Conservation (phyloP, 164 flowering plant genomes). For the Paratinospora sagittata region DNA sequence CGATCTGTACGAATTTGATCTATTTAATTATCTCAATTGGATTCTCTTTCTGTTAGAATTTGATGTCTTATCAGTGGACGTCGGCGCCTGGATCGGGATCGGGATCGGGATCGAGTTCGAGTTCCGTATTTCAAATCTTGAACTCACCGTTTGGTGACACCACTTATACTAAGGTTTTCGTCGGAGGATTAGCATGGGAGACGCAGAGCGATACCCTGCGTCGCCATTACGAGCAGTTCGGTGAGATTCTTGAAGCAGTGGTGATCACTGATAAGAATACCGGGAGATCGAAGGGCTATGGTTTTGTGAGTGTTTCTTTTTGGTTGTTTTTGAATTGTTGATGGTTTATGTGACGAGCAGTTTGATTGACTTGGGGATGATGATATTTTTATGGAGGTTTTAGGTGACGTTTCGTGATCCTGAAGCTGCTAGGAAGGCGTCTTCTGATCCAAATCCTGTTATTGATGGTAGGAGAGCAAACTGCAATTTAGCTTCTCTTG, state of each 20-base stretch:
- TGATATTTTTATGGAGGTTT: constrained; percentile 50
- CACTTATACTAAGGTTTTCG: constrained; percentile 86
- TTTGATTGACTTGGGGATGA: constrained; percentile 22
- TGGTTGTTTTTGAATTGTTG: not conserved
- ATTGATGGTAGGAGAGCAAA: constrained; percentile 88
- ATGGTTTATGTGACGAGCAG: not conserved
- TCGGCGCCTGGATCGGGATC: constrained; percentile 40
- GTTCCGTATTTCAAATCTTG: constrained; percentile 55
- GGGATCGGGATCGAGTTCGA: constrained; percentile 38
- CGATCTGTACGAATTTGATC: not conserved
- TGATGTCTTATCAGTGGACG: constrained; percentile 57
- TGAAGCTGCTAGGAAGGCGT: constrained; percentile 85
- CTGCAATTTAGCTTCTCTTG: constrained; percentile 92
- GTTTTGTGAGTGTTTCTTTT: constrained; percentile 73
- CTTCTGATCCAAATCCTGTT: constrained; percentile 75
- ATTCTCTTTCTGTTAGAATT: constrained; percentile 7
- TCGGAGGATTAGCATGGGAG: constrained; percentile 98
- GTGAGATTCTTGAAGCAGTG: constrained; percentile 97
- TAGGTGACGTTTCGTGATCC: constrained; percentile 95
- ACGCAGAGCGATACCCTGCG: constrained; percentile 87
- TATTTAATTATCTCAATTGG: constrained; percentile 9
- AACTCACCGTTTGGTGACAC: constrained; percentile 91
- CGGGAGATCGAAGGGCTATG: constrained; percentile 95
- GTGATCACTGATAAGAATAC: constrained; percentile 89
- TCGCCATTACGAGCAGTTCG: constrained; percentile 83